These are phyloP conservation scores for Stenocarpella maydis DNA, from an alignment of 2,329 filamentous ascomycete species.

Conservation along the genomic window DNA sequence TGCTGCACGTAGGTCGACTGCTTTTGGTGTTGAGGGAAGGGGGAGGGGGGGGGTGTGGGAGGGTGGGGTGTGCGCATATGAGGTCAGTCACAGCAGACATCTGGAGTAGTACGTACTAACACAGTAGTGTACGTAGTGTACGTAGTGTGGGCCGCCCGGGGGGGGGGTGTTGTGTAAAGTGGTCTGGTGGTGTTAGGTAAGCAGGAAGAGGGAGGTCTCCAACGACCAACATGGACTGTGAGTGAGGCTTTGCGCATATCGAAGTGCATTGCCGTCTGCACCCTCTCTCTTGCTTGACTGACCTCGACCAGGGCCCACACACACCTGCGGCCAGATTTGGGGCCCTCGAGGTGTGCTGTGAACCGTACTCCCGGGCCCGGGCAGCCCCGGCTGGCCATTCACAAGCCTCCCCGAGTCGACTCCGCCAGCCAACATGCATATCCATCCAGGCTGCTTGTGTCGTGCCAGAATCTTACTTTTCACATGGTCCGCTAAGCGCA, in stretches of 20 bases:
- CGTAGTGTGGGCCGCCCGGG: too few relatives aligned
- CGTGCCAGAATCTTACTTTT: slow-evolving; percentile 20
- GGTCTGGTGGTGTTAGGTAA: slow-evolving; percentile 10
- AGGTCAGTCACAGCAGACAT: background rate
- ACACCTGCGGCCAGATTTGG: slow-evolving; percentile 6
- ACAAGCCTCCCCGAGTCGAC: slow-evolving; percentile 18
- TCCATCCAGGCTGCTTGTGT: slow-evolving; percentile 7
- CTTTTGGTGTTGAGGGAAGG: background rate
- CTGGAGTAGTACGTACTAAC: too few relatives aligned
- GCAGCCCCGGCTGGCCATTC: slow-evolving; percentile 14
- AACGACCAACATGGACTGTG: too few relatives aligned
- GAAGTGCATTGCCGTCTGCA: background rate
- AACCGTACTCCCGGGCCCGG: slow-evolving; percentile 31
- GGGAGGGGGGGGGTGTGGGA: background rate
- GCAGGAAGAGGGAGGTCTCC: slow-evolving; percentile 8
- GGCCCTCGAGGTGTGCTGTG: background rate
- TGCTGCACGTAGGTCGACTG: slow-evolving; percentile 3
- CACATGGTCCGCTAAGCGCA: slow-evolving; percentile 19
- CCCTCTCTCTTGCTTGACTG: background rate
- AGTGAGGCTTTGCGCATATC: slow-evolving; percentile 14
- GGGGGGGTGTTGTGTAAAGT: too few relatives aligned
- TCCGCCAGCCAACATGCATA: slow-evolving; percentile 29
- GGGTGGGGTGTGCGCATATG: background rate
- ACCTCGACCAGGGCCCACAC: slow-evolving; percentile 21
- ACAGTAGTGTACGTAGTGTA: too few relatives aligned